Base-by-base conservation (phyloP, 192 early-diverging fungal genomes). In the Bifiguratus adelaidae region DNA sequence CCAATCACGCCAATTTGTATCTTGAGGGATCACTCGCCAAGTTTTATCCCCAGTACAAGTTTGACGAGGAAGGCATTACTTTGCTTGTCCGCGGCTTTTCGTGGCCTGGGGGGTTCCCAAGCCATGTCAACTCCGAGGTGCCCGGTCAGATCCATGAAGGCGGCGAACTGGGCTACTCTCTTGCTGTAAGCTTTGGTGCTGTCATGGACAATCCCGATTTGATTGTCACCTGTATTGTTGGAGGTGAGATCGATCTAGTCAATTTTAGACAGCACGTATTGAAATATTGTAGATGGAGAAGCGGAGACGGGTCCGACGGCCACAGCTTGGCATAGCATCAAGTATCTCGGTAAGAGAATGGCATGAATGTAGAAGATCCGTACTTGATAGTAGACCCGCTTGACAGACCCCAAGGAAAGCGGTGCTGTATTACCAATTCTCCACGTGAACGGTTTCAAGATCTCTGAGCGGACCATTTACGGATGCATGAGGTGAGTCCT, bases 101-200 rank as follows among this genome's bases (percentile, higher is more conserved):
- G n/a, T 68, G 67, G 67, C 67, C 63, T 13, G 65, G 58, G 9
- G 67, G 67, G 8, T 68, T 68, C 27, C 61, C 67, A 25, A 65
- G 49, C 38, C 67, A 68, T 30, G 53, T 60, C 3, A 65, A 64
- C 46, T 57, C 62, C 2, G 63, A 67, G 28, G 33, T 62, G 7
- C 67, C 67, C 12, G 67, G 67, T 2, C 53, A 63, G 35, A 65
- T 68, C 28, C 61, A 68, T 38, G 67, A 68, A 48, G 67, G 67
- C 22, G 67, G 67, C 12, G 67, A 68, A 19, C 47, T 66, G 7
- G 67, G 67, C 13, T 68, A 68, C 27, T 63, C 67, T 18, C 51
- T 68, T 5, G 19, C 57, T 18, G 67, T 68, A 21, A 61, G 57
- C 23, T 68, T 68, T 49, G 67, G 67, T 15, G 67, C 67, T 7